Evolutionary conservation across 2,329 filamentous ascomycete genomes (phyloP).

Genomic region (Hypoxylon sp.): DNA sequence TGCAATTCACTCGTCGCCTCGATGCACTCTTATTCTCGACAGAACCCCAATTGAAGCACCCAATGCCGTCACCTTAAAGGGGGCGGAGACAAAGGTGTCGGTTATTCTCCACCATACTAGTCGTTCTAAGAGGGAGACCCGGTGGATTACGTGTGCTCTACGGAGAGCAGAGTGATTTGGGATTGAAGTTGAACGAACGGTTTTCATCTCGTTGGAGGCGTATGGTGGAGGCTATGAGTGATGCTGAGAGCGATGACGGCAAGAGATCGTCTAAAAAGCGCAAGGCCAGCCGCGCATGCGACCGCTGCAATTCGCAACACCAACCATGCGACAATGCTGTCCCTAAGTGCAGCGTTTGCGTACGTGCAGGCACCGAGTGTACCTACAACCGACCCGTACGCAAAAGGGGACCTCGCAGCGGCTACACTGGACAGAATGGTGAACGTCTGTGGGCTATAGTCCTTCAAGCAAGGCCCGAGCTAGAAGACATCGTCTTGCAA

Average conservation of each 20-base stretch:
- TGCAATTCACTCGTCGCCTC: background rate
- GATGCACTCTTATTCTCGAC: slow-evolving; percentile 10
- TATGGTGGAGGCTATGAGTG: slow-evolving; percentile 53
- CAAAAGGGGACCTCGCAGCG: slow-evolving; percentile 53
- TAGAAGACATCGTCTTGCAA: slow-evolving; percentile 53
- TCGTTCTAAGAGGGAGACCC: slow-evolving; percentile 5
- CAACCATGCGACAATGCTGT: slow-evolving; percentile 63
- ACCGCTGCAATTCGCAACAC: slow-evolving; percentile 63
- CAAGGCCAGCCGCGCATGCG: slow-evolving; percentile 56
- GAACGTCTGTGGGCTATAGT: slow-evolving; percentile 53
- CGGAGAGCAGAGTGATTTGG: slow-evolving; percentile 10
- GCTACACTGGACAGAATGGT: slow-evolving; percentile 54
- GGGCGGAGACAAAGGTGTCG: slow-evolving; percentile 21
- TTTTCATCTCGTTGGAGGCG: slow-evolving; percentile 29
- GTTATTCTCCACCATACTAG: slow-evolving; percentile 21
- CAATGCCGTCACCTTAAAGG: slow-evolving; percentile 27
- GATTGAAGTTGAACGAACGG: slow-evolving; percentile 39
- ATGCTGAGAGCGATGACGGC: slow-evolving; percentile 53
- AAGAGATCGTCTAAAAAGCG: slow-evolving; percentile 54
- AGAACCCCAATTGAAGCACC: slow-evolving; percentile 10
- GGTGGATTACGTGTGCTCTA: slow-evolving; percentile 21
- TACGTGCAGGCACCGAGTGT: slow-evolving; percentile 54
- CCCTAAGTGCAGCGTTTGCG: slow-evolving; percentile 62
- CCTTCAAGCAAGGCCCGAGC: slow-evolving; percentile 51
- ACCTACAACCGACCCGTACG: slow-evolving; percentile 54